Percentiles rank a stretch among this genome's conserved stretches.
Evolutionary conservation across 73 alveolate species (phyloP).

Genomic region (Paramecium bursaria): DNA sequence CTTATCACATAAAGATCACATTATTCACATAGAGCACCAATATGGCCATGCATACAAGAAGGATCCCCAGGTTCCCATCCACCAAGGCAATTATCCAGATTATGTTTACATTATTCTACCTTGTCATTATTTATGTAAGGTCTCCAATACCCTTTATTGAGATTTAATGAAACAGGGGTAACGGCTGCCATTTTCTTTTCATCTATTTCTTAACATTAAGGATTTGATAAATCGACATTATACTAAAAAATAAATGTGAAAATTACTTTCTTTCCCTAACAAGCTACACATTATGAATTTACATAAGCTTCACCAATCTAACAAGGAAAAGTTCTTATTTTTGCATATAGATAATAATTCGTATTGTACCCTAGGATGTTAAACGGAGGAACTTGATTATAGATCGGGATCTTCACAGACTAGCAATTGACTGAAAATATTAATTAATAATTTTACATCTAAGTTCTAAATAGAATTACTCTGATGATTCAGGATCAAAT

Average conservation of each 20-base stretch:
- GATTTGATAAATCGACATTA: neutral
- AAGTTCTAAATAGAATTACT: constrained; percentile 37
- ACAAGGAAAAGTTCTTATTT: constrained; percentile 10
- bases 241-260: too few relatives aligned
- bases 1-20: constrained; percentile 14
- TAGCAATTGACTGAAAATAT: constrained; percentile 12
- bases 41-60: constrained; percentile 45
- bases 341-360: neutral
- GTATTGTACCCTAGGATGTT: neutral
- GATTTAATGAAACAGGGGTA: constrained; percentile 1
- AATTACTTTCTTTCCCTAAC: neutral
- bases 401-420: neutral
- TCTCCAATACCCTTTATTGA: constrained; percentile 40
- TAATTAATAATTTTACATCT: too few relatives aligned
- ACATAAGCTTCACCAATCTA: constrained; percentile 25
- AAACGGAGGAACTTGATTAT: neutral
- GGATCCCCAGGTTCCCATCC: constrained; percentile 61
- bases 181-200: constrained; percentile 7
- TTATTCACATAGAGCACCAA: constrained; percentile 48
- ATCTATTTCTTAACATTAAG: neutral
- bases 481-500: constrained; percentile 28
- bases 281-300: constrained; percentile 1
- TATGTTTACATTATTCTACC: constrained; percentile 1
- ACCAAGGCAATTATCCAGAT: constrained; percentile 30
- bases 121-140: constrained; percentile 44